Evolutionary conservation across 805 yeast species (phyloP).

Genomic region (Yamadazyma sp.): DNA sequence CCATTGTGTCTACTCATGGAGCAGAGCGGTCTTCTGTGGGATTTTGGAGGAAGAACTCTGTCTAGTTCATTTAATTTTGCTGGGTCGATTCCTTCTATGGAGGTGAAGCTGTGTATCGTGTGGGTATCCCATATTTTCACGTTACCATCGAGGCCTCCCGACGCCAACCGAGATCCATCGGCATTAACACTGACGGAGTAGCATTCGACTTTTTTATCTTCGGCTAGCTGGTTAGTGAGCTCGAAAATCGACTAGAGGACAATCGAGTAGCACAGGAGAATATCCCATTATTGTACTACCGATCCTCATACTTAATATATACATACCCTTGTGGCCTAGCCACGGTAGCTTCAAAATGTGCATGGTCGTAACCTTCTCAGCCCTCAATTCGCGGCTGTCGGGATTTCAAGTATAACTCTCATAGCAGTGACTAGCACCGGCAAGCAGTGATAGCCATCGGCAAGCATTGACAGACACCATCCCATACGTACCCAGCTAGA

Average conservation of each 20-base stretch:
- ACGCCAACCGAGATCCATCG: conserved; percentile 82
- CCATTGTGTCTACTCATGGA: conserved; percentile 96
- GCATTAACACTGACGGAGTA: conserved; percentile 79
- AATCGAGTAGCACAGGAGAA: no score
- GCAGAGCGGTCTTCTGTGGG: conserved; percentile 58
- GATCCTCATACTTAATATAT: no score
- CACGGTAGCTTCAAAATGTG: conserved; percentile 45
- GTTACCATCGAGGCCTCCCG: conserved; percentile 91
- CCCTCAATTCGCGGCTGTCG: no score
- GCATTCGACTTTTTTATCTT: conserved; percentile 76
- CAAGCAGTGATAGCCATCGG: no score
- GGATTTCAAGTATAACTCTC: not conserved
- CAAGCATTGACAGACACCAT: no score
- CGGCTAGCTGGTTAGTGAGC: conserved; percentile 55
- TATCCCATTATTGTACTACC: no score
- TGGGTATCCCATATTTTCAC: conserved; percentile 83
- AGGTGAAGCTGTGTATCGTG: conserved; percentile 47
- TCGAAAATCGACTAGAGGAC: no score
- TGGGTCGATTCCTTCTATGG: conserved; percentile 16
- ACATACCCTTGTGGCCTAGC: conserved; percentile 45
- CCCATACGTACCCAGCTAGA: no score
- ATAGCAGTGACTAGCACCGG: no score
- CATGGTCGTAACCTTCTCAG: conserved; percentile 28
- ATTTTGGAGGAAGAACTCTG: conserved; percentile 20
- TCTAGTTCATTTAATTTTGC: conserved; percentile 9